These are phyloP conservation scores for Crithidia fasciculata DNA, from an alignment of 208 protist species.

Conservation along the genomic window DNA sequence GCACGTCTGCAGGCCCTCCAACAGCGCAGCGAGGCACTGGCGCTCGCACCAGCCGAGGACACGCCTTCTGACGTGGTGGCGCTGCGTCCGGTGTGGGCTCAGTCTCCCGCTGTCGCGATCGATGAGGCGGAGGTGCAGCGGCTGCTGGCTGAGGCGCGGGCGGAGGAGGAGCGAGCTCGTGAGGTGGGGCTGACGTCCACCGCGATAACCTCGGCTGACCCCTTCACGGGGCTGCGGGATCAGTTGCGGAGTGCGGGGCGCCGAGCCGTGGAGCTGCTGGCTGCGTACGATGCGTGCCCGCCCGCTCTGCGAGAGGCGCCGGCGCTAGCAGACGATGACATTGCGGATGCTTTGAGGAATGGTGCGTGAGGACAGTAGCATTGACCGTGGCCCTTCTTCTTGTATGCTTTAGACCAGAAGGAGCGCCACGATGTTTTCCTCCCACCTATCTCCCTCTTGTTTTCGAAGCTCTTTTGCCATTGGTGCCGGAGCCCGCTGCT, in stretches of 20 bases:
- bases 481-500: neutral
- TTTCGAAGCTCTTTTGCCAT: neutral
- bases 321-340: slow-evolving; percentile 1
- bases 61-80: slow-evolving; percentile 6
- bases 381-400: neutral
- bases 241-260: neutral
- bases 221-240: slow-evolving; percentile 19
- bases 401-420: neutral
- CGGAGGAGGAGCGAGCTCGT: slow-evolving; percentile 41
- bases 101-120: neutral
- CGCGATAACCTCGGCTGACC: neutral
- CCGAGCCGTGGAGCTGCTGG: slow-evolving; percentile 26
- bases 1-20: slow-evolving; percentile 31
- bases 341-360: neutral
- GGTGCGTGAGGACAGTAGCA: neutral
- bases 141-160: slow-evolving; percentile 49
- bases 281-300: slow-evolving; percentile 20
- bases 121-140: slow-evolving; percentile 36
- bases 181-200: neutral
- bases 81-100: slow-evolving; percentile 29
- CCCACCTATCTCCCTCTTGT: neutral
- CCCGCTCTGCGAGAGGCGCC: slow-evolving; percentile 12
- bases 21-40: slow-evolving; percentile 15
- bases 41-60: slow-evolving; percentile 22
- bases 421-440: neutral